Percentiles rank a stretch among this genome's conserved stretches.
These are phyloP conservation scores for Amanita rubescens DNA, from an alignment of 768 basidiomycete genomes.

Conservation along the genomic window DNA sequence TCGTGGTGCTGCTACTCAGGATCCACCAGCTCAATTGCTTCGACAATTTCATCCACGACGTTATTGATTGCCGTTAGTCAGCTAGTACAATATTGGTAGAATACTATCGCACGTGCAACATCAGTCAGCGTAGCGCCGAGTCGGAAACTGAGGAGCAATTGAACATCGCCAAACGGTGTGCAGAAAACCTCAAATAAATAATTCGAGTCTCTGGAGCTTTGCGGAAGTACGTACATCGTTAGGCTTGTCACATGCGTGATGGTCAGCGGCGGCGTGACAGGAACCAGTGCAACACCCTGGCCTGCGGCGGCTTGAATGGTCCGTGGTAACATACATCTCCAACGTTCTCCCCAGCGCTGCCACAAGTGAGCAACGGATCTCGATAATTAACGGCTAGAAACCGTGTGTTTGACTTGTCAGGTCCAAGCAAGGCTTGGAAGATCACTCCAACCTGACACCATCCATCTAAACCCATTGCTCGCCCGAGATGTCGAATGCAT, in stretches of 20 bases:
- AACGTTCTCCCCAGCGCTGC: slow-evolving; percentile 2
- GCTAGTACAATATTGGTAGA: not conserved
- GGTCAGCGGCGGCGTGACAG: not conserved
- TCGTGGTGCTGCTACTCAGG: not conserved
- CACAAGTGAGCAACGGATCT: not conserved
- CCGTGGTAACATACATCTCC: slow-evolving; percentile 5
- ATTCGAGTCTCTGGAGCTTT: too few species aligned
- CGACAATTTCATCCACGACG: not conserved
- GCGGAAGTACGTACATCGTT: too few species aligned
- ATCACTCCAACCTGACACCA: not conserved
- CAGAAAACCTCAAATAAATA: not conserved
- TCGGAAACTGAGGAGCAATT: not conserved
- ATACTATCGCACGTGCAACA: not conserved
- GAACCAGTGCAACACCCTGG: not conserved
- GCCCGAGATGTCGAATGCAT: slow-evolving; percentile 39
- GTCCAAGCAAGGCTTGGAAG: not conserved
- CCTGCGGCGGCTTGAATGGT: slow-evolving; percentile 1
- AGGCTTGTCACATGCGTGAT: not conserved
- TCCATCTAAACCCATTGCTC: not conserved
- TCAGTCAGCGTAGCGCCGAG: not conserved
- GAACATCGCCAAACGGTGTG: not conserved
- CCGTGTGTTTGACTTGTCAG: not conserved
- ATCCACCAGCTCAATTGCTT: not conserved
- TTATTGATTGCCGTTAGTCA: not conserved
- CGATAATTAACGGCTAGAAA: not conserved